Evolutionary conservation across 2,329 filamentous ascomycete species (phyloP).

Genomic region (Paecilomyces variotii): DNA sequence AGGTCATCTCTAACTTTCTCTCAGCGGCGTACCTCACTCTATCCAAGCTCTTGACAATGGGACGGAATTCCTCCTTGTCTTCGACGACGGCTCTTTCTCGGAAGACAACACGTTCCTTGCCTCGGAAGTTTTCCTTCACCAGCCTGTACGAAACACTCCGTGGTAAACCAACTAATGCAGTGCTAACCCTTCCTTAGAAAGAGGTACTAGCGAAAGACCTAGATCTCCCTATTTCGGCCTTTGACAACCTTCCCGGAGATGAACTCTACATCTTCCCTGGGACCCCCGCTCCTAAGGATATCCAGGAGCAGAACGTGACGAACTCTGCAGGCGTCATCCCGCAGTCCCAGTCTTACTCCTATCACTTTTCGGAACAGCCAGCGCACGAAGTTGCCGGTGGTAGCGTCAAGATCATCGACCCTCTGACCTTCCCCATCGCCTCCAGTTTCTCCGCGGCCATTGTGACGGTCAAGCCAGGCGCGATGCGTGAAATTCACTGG

Average conservation of each 20-base stretch:
- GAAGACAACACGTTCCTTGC: constrained; percentile 69
- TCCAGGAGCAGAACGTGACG: constrained; percentile 57
- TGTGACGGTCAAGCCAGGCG: constrained; percentile 62
- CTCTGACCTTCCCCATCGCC: constrained; percentile 66
- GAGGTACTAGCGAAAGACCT: constrained; percentile 50
- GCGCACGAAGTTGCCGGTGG: constrained; percentile 61
- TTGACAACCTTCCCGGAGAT: constrained; percentile 56
- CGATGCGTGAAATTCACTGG: constrained; percentile 75
- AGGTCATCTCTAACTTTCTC: not conserved
- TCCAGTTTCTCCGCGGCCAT: constrained; percentile 66
- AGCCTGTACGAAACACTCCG: constrained; percentile 16
- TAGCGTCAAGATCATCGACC: constrained; percentile 65
- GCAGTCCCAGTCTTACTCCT: constrained; percentile 57
- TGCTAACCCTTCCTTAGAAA: constrained; percentile 18
- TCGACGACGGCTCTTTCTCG: constrained; percentile 52
- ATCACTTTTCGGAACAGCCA: constrained; percentile 63
- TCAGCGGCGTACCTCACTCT: constrained; percentile 61
- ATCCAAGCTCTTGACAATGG: constrained; percentile 65
- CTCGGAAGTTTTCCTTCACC: constrained; percentile 51
- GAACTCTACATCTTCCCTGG: constrained; percentile 75
- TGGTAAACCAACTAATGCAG: not conserved
- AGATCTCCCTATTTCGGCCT: constrained; percentile 39
- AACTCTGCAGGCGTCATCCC: constrained; percentile 57
- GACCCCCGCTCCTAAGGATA: constrained; percentile 52
- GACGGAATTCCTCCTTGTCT: constrained; percentile 56